phyloP scores from a whole-genome alignment of 176 grass and related monocot genomes.

The Avena atlantica region DNA sequence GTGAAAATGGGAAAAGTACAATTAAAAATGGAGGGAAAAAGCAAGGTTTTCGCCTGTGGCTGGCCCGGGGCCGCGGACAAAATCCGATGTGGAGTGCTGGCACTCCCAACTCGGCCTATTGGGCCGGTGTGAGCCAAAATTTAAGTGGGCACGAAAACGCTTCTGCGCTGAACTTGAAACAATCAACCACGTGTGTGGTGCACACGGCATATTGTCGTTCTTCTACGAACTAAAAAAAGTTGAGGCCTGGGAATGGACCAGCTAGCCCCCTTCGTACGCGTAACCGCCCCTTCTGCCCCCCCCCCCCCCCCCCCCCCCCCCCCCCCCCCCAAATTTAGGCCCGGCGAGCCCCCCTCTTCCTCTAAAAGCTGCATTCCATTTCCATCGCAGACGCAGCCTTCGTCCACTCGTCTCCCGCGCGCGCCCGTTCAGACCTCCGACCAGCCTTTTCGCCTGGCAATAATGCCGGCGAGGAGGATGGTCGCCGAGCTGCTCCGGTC shows the following conservation, averaged over 20 bases:
- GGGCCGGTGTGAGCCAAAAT: too few relatives aligned
- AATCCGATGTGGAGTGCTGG: too few relatives aligned
- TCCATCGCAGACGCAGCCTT: background rate
- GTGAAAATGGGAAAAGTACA: too few relatives aligned
- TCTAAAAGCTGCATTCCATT: background rate
- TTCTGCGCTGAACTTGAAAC: too few relatives aligned
- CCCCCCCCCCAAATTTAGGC: background rate
- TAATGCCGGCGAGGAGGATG: conserved; percentile 37
- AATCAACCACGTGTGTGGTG: too few relatives aligned
- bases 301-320: background rate
- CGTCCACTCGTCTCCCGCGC: background rate
- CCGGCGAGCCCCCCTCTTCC: background rate
- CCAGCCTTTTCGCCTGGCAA: background rate
- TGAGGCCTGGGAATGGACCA: background rate
- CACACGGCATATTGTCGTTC: too few relatives aligned
- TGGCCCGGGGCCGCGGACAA: too few relatives aligned
- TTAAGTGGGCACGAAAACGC: too few relatives aligned
- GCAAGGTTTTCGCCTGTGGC: too few relatives aligned
- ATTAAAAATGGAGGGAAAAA: too few relatives aligned
- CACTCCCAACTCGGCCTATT: too few relatives aligned
- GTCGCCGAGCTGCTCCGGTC: conserved; percentile 41
- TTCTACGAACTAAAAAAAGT: too few relatives aligned
- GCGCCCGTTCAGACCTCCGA: background rate
- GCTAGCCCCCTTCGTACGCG: conserved; percentile 4
- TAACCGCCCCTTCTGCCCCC: background rate